A percentile compares a stretch with the other conserved stretches of the same genome.
phyloP scores from a whole-genome alignment of 352 stramenopile species.

The Saprolegnia diclina region DNA sequence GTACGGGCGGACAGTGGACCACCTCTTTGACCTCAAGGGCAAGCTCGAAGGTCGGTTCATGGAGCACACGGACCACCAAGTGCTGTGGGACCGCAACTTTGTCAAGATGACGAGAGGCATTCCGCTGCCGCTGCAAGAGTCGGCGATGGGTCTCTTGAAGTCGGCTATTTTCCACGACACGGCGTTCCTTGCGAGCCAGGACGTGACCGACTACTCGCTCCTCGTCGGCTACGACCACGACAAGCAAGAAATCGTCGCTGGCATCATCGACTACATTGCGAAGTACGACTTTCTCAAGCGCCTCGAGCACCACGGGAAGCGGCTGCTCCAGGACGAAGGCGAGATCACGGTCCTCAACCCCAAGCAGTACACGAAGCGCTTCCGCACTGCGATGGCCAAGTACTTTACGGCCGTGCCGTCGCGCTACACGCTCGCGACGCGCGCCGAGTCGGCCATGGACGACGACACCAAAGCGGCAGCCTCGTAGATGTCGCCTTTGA shows the following conservation, averaged over 20 bases:
- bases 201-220: conserved; percentile 86
- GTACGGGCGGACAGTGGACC: conserved; percentile 80
- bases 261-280: conserved; percentile 88
- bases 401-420: conserved; percentile 86
- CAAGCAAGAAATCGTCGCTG: conserved; percentile 80
- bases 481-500: not conserved
- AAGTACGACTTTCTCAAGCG: conserved; percentile 90
- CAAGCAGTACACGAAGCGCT: conserved; percentile 81
- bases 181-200: conserved; percentile 71
- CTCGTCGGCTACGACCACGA: conserved; percentile 81
- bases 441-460: not conserved
- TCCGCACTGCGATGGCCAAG: conserved; percentile 83
- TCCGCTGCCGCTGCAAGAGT: conserved; percentile 75
- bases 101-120: conserved; percentile 79
- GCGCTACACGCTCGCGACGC: conserved; percentile 44
- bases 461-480: not conserved
- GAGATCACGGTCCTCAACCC: conserved; percentile 85
- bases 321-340: conserved; percentile 83
- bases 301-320: conserved; percentile 83
- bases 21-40: conserved; percentile 83
- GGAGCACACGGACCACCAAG: conserved; percentile 31
- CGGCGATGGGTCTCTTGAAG: conserved; percentile 67
- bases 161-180: conserved; percentile 84
- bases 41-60: conserved; percentile 84
- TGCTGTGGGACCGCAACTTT: conserved; percentile 85